A percentile compares a stretch with the other conserved stretches of the same genome.
Conservation (phyloP, 768 basidiomycete species). For the Gloeopeniophorella convolvens region DNA sequence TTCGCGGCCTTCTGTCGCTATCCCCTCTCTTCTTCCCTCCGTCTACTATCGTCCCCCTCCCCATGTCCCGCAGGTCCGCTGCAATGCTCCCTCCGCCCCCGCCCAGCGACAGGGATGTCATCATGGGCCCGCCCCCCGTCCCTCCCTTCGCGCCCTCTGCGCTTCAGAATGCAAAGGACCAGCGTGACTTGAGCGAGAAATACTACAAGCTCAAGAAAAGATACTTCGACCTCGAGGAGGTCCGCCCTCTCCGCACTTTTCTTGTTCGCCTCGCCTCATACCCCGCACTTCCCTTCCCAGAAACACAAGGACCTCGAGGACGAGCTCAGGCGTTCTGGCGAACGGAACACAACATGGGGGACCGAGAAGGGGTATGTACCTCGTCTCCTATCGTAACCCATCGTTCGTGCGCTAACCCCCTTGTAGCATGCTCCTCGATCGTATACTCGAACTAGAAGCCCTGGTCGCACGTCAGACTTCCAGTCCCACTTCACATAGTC, state of each 20-base stretch:
- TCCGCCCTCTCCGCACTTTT: constrained; percentile 22
- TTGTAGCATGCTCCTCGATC: constrained; percentile 47
- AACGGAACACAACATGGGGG: constrained; percentile 55
- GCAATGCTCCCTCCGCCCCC: constrained; percentile 22
- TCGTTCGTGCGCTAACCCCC: constrained; percentile 12
- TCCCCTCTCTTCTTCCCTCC: constrained; percentile 23
- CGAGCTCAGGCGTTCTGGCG: constrained; percentile 53
- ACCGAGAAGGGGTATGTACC: constrained; percentile 55
- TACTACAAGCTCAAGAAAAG: constrained; percentile 59
- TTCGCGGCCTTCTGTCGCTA: constrained; percentile 15
- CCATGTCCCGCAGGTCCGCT: constrained; percentile 11
- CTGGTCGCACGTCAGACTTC: constrained; percentile 29
- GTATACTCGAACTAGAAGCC: constrained; percentile 54
- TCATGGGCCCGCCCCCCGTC: constrained; percentile 45
- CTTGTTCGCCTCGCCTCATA: neutral
- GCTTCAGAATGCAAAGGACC: constrained; percentile 31
- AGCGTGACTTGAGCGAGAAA: constrained; percentile 50
- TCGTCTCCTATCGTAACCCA: constrained; percentile 5
- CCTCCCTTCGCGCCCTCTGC: constrained; percentile 28
- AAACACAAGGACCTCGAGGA: constrained; percentile 52
- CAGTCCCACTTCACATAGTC: constrained; percentile 18
- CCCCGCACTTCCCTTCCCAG: constrained; percentile 31
- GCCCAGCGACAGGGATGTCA: constrained; percentile 41
- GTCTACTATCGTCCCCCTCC: constrained; percentile 12
- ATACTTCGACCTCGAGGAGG: constrained; percentile 66